A percentile compares a stretch with the other conserved stretches of the same genome.
Evolutionary conservation across 2,329 filamentous ascomycete genomes (phyloP).

Genomic region (Colletotrichum musae): DNA sequence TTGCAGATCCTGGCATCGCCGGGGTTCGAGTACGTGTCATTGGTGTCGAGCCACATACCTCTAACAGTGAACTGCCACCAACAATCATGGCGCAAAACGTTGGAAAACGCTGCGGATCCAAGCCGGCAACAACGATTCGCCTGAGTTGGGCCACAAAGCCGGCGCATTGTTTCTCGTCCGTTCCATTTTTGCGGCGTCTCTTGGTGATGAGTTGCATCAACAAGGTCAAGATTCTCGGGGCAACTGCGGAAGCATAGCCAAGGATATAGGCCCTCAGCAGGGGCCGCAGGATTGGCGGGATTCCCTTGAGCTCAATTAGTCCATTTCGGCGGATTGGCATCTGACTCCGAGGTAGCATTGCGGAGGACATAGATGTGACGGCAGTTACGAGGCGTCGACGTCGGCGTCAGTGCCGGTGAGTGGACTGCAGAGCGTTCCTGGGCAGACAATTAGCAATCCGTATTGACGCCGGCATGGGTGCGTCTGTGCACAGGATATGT

Average conservation of each 20-base stretch:
- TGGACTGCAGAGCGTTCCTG: conserved; percentile 26
- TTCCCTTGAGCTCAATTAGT: conserved; percentile 43
- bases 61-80: conserved; percentile 73
- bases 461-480: conserved; percentile 13
- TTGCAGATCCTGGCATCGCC: conserved; percentile 12
- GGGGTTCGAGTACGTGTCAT: conserved; percentile 17
- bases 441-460: conserved; percentile 33
- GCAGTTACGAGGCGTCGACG: conserved; percentile 30
- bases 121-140: conserved; percentile 63
- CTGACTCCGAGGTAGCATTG: conserved; percentile 58
- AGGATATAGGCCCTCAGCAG: conserved; percentile 72
- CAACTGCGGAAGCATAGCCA: conserved; percentile 72
- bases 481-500: conserved; percentile 27
- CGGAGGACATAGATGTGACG: conserved; percentile 49
- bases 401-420: conserved; percentile 27
- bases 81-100: conserved; percentile 74
- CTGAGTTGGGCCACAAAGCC: conserved; percentile 50
- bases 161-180: conserved; percentile 43
- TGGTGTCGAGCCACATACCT: conserved; percentile 58
- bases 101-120: conserved; percentile 71
- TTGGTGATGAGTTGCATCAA: conserved; percentile 64
- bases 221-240: conserved; percentile 69
- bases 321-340: conserved; percentile 37
- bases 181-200: conserved; percentile 41
- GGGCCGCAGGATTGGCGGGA: conserved; percentile 69